These are phyloP conservation scores for Pleochaeta shiraiana DNA, from an alignment of 2,329 filamentous ascomycete species.

Conservation along the genomic window DNA sequence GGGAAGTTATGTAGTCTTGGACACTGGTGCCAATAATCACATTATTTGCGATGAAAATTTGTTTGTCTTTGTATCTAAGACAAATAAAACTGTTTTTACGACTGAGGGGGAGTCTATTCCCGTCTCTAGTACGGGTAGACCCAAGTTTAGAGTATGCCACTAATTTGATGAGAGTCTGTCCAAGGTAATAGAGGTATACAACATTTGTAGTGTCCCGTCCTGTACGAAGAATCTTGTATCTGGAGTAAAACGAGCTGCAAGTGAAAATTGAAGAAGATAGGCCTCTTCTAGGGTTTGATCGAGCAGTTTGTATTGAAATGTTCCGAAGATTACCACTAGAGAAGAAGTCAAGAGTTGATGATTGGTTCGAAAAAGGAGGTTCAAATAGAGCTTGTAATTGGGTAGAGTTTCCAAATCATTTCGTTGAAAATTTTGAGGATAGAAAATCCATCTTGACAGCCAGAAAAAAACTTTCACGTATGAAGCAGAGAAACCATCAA, in stretches of 20 bases:
- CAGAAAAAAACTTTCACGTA: not conserved
- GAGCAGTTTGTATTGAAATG: no score
- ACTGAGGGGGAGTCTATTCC: not conserved
- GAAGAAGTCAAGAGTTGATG: not conserved
- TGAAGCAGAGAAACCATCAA: not conserved
- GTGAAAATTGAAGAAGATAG: no score
- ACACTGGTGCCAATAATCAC: not conserved
- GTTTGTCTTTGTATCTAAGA: not conserved
- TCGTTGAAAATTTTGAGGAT: not conserved
- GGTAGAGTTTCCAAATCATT: not conserved
- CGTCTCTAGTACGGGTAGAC: not conserved
- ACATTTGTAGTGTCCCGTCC: not conserved
- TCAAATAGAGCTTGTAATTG: not conserved
- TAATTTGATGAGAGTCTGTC: not conserved
- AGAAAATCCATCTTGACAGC: not conserved
- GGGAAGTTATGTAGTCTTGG: not conserved
- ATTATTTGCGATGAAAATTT: not conserved
- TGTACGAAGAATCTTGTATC: not conserved
- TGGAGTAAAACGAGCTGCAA: not conserved
- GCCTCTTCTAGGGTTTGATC: no score
- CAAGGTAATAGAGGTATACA: not conserved
- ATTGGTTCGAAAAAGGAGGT: not conserved
- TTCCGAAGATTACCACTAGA: no score
- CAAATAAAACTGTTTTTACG: not conserved
- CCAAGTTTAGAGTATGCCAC: not conserved